Conservation (phyloP, 352 stramenopile genomes). For the Globisporangium abappressorium region DNA sequence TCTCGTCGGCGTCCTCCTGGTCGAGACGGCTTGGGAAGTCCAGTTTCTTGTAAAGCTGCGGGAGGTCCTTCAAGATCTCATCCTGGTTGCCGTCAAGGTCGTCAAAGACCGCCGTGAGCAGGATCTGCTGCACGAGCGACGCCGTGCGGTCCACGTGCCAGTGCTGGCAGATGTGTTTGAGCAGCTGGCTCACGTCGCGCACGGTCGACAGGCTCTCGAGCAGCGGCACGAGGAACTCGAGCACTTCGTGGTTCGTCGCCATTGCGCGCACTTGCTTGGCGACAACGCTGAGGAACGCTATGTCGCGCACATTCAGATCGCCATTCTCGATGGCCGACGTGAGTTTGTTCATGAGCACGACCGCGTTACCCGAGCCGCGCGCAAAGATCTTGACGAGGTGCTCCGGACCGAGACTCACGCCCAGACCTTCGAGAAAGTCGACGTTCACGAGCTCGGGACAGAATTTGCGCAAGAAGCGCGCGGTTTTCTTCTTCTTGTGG, state of each 20-base stretch:
- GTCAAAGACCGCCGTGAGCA: conserved; percentile 76
- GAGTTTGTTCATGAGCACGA: conserved; percentile 75
- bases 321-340: conserved; percentile 67
- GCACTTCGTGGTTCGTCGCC: conserved; percentile 54
- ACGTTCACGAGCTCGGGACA: conserved; percentile 83
- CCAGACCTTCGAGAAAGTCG: conserved; percentile 82
- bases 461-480: conserved; percentile 48
- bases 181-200: conserved; percentile 56
- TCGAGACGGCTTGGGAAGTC: conserved; percentile 81
- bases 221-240: conserved; percentile 62
- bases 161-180: conserved; percentile 55
- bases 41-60: conserved; percentile 48
- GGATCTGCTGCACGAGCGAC: conserved; percentile 65
- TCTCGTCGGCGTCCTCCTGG: conserved; percentile 78
- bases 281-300: conserved; percentile 31
- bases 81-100: conserved; percentile 82
- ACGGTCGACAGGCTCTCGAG: conserved; percentile 75
- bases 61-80: conserved; percentile 62
- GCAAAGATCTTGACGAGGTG: conserved; percentile 76
- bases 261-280: conserved; percentile 26
- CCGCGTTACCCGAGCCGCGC: conserved; percentile 46
- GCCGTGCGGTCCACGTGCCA: conserved; percentile 63
- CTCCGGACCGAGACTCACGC: conserved; percentile 42
- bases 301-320: conserved; percentile 54
- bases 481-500: conserved; percentile 53